These are phyloP conservation scores for Haematococcus sp. DNA, from an alignment of 139 green algal genomes.

Conservation along the genomic window DNA sequence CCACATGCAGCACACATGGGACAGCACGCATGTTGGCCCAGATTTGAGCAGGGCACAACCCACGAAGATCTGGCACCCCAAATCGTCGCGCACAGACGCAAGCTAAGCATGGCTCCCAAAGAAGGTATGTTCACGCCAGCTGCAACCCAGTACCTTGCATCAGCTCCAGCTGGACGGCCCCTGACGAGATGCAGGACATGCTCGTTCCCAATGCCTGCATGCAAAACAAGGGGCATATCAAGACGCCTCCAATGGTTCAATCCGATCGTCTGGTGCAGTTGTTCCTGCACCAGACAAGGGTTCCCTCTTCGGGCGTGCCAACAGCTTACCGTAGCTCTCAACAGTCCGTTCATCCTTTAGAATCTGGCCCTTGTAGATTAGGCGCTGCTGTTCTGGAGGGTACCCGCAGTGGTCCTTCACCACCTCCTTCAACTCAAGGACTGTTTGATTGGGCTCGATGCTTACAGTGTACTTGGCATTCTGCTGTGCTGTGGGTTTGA, in stretches of 20 bases:
- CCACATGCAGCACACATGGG: no score
- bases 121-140: no score
- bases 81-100: no score
- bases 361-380: slow-evolving; percentile 94
- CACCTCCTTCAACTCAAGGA: slow-evolving; percentile 75
- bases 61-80: no score
- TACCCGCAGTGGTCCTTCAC: slow-evolving; percentile 45
- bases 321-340: slow-evolving; percentile 70
- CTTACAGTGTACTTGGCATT: slow-evolving; percentile 45
- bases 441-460: slow-evolving; percentile 17
- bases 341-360: slow-evolving; percentile 88
- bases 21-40: no score
- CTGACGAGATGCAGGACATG: slow-evolving; percentile 74
- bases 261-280: no score
- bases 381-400: slow-evolving; percentile 56
- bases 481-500: slow-evolving; percentile 53
- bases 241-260: no score
- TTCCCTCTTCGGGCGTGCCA: neutral
- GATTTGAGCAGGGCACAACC: no score
- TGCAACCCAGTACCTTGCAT: slow-evolving; percentile 6
- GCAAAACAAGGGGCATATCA: no score
- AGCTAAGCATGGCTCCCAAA: no score
- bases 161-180: slow-evolving; percentile 23
- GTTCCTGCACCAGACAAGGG: no score
- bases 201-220: slow-evolving; percentile 61